A percentile compares a stretch with the other conserved stretches of the same genome.
Evolutionary conservation across 2,329 filamentous ascomycete genomes (phyloP).

Genomic region (Exophiala alcalophila): DNA sequence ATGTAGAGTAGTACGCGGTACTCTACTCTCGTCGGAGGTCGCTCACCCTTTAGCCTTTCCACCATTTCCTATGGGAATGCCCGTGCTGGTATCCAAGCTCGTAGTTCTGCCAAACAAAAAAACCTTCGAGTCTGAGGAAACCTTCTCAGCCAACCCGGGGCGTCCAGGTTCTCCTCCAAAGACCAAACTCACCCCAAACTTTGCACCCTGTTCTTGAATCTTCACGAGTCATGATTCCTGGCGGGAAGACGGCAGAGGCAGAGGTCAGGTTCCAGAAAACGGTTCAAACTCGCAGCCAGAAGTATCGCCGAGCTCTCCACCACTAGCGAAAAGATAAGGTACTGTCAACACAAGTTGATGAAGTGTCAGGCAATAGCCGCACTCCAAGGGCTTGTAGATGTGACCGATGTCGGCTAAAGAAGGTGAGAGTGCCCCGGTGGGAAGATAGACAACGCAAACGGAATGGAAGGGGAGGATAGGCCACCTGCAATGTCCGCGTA

Average conservation of each 20-base stretch:
- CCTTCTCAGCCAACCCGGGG: no score
- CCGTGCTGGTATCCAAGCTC: no score
- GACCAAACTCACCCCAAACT: neutral
- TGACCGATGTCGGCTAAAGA: conserved; percentile 21
- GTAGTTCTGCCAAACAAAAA: no score
- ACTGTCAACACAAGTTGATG: conserved; percentile 11
- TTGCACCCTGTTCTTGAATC: conserved; percentile 18
- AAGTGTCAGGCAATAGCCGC: conserved; percentile 13
- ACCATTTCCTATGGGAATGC: no score
- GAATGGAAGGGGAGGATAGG: conserved; percentile 4
- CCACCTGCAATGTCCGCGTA: conserved; percentile 7
- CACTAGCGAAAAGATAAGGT: conserved; percentile 6
- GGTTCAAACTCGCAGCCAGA: conserved; percentile 1
- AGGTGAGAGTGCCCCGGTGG: conserved; percentile 13
- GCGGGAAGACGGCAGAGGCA: no score
- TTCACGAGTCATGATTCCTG: no score
- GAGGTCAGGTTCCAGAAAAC: no score
- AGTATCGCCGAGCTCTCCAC: conserved; percentile 2
- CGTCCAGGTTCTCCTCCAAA: no score
- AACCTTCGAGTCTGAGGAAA: no score
- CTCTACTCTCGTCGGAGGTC: no score
- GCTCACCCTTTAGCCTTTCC: no score
- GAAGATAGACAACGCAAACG: conserved; percentile 8
- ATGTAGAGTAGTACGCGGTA: no score
- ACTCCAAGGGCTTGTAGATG: conserved; percentile 21